phyloP scores from a whole-genome alignment of 352 stramenopile species.

The Phytophthora tentaculata region DNA sequence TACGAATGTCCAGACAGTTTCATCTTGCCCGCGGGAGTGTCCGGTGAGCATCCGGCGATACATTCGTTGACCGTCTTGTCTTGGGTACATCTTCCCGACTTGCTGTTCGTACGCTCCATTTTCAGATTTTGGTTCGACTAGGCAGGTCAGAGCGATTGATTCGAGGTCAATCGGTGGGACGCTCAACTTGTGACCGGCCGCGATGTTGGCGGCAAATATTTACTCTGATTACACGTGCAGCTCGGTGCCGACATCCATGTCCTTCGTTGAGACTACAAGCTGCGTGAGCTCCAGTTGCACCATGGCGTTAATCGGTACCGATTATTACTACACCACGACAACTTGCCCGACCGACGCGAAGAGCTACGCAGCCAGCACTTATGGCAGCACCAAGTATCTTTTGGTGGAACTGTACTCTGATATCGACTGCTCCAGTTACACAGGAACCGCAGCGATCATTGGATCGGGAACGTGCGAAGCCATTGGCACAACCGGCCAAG shows the following conservation, averaged over 20 bases:
- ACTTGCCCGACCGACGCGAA: constrained; percentile 29
- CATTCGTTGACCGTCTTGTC: not conserved
- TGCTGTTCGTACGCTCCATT: constrained; percentile 22
- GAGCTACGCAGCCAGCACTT: constrained; percentile 24
- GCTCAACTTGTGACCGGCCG: no score
- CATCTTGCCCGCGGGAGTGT: constrained; percentile 14
- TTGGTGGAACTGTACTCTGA: constrained; percentile 26
- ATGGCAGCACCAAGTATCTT: constrained; percentile 35
- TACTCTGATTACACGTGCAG: constrained; percentile 29
- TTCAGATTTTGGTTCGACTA: constrained; percentile 10
- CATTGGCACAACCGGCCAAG: constrained; percentile 12
- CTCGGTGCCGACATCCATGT: constrained; percentile 31
- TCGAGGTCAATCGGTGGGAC: no score
- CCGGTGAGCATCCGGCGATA: constrained; percentile 14
- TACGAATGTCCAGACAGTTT: constrained; percentile 23
- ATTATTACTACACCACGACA: constrained; percentile 23
- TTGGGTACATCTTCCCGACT: constrained; percentile 31
- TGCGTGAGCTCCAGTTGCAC: constrained; percentile 16
- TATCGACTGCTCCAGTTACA: constrained; percentile 20
- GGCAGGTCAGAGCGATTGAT: not conserved
- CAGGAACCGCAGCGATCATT: constrained; percentile 23
- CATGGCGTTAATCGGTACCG: constrained; percentile 6
- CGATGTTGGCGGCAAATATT: constrained; percentile 30
- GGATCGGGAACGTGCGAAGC: constrained; percentile 26
- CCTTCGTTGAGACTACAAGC: constrained; percentile 19